Conservation (phyloP, 805 yeast species). For the Candida schatavii region DNA sequence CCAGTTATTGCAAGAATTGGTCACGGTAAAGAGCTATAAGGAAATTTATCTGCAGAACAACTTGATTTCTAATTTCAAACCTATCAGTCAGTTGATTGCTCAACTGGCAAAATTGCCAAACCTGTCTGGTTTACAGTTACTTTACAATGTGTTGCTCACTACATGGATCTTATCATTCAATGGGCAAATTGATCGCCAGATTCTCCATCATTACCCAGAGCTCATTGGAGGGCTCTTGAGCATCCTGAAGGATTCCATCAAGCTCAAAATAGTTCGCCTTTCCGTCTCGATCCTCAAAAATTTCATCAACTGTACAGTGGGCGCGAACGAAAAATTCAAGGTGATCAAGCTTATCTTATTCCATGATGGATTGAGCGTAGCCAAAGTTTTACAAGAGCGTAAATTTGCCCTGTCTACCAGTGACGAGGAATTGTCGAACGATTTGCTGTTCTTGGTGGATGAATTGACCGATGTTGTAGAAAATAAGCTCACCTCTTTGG, state of each 20-base stretch:
- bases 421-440: constrained; percentile 84
- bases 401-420: constrained; percentile 70
- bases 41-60: constrained; percentile 39
- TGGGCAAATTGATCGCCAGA: constrained; percentile 43
- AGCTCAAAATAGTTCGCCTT: constrained; percentile 86
- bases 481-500: constrained; percentile 78
- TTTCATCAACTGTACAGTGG: constrained; percentile 39
- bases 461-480: constrained; percentile 70
- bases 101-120: constrained; percentile 33
- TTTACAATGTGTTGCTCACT: constrained; percentile 72
- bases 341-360: constrained; percentile 67
- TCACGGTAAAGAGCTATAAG: constrained; percentile 55
- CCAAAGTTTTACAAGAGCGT: constrained; percentile 71
- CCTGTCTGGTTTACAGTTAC: constrained; percentile 67
- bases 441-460: constrained; percentile 56
- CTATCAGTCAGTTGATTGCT: constrained; percentile 28
- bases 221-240: constrained; percentile 50
- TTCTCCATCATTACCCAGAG: constrained; percentile 52
- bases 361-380: constrained; percentile 69
- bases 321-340: constrained; percentile 35
- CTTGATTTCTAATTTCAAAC: constrained; percentile 31
- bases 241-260: constrained; percentile 76
- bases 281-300: constrained; percentile 73
- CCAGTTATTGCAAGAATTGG: constrained; percentile 62
- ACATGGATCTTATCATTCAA: constrained; percentile 87